Evolutionary conservation across 345 rosid genomes (phyloP).

Genomic region (Laguncularia racemosa): DNA sequence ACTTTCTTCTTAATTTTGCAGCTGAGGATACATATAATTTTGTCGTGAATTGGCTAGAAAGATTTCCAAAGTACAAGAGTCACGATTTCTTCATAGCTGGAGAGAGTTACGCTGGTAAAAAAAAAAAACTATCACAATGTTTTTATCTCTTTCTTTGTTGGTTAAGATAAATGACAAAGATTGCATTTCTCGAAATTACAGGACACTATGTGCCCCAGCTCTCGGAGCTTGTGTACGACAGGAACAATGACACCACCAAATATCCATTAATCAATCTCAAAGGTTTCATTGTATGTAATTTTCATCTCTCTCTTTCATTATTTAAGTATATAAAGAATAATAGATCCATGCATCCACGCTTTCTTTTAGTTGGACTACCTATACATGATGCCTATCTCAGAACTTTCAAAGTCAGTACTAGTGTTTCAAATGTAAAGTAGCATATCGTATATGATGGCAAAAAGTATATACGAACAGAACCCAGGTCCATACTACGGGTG

Average conservation of each 20-base stretch:
- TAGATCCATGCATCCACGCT: too few relatives aligned
- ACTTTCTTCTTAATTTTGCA: neutral
- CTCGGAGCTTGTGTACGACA: conserved; percentile 15
- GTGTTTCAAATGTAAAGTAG: too few relatives aligned
- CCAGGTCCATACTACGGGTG: too few relatives aligned
- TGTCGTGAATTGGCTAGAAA: conserved; percentile 24
- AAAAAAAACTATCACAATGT: neutral
- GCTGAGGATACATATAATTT: conserved; percentile 22
- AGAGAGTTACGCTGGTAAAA: conserved; percentile 24
- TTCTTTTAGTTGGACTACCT: too few relatives aligned
- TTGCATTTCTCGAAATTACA: neutral
- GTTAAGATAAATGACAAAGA: too few relatives aligned
- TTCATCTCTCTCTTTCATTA: too few relatives aligned
- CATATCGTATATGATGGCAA: too few relatives aligned
- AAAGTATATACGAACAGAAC: too few relatives aligned
- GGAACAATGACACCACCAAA: conserved; percentile 9
- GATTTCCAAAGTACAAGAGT: conserved; percentile 22
- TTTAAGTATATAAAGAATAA: too few relatives aligned
- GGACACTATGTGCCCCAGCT: conserved; percentile 32
- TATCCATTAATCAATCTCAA: conserved; percentile 19
- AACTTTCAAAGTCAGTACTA: too few relatives aligned
- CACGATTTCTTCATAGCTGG: conserved; percentile 22
- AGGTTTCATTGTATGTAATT: conserved; percentile 15
- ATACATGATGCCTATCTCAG: too few relatives aligned
- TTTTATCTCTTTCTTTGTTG: too few relatives aligned